Evolutionary conservation across 73 alveolate species (phyloP).

Genomic region (Breviolum minutum): DNA sequence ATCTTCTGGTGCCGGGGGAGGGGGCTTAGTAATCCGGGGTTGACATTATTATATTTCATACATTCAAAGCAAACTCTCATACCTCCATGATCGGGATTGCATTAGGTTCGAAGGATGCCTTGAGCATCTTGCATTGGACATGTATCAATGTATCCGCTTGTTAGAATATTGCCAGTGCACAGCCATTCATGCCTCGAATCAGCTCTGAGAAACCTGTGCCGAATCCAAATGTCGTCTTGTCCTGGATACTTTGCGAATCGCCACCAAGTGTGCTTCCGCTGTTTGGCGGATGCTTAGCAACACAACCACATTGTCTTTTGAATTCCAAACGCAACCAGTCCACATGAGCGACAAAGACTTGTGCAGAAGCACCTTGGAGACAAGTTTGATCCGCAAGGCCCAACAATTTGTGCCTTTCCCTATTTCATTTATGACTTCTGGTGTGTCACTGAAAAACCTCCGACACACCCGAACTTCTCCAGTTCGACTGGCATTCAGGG

Average conservation of each 20-base stretch:
- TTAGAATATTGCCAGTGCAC: background rate
- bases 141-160: too few relatives aligned
- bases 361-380: background rate
- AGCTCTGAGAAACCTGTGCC: conserved; percentile 53
- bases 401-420: background rate
- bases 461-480: conserved; percentile 10
- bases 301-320: background rate
- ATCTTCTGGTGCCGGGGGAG: too few relatives aligned
- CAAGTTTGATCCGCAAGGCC: background rate
- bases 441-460: background rate
- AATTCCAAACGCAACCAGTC: background rate
- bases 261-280: too few relatives aligned
- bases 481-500: conserved; percentile 24
- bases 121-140: too few relatives aligned
- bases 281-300: background rate
- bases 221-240: background rate
- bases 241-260: background rate
- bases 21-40: too few relatives aligned
- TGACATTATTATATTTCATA: too few relatives aligned
- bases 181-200: background rate
- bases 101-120: too few relatives aligned
- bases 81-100: too few relatives aligned
- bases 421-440: background rate
- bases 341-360: background rate
- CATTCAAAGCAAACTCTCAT: too few relatives aligned